Base-by-base conservation (phyloP, 108 stramenopile species). In the Aureococcus anophagefferens region DNA sequence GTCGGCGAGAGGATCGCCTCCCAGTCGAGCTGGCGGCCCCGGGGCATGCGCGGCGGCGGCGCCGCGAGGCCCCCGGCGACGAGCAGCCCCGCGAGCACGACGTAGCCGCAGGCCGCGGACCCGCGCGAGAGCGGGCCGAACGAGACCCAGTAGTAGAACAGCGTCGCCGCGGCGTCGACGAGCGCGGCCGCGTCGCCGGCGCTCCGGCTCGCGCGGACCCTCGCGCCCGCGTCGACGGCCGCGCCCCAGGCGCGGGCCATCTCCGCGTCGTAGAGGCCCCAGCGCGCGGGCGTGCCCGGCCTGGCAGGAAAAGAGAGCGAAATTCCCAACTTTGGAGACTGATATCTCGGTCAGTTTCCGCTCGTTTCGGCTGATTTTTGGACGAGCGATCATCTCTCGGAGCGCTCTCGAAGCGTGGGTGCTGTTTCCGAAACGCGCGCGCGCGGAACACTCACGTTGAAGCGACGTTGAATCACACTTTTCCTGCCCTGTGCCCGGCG, bases 101-200 rank as follows among this genome's bases (percentile, higher is more conserved):
- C 74, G 70, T 79, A 79, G 59, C 79, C 79, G 44, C 74, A 74
- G 28, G 77, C 77, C 0, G 79, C 79, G 18, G 69, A 74, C 1
- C 79, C 79, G 0, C 79, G 73, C 34, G 77, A 74, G n/a, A 79
- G 74, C 62, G 79, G 76, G 13, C 74, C 77, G 74, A 79, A 79
- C 32, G 73, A 72, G 30, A 77, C 74, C 79, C 79, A 79, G 63
- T 77, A 79, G 71, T 78, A 78, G 32, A 78, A 78, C 0, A 78
- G 30, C 40, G 66, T 69, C 35, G n/a, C 16, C 4, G 33, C 75
- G 37, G 25, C 64, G 37, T 76, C 66, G 29, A 46, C 71, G 0
- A 44, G 9, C 13, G 33, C 33, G 28, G 28, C 35, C 13, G 33
- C 46, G 68, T 63, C 17, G 34, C 30, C 18, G 63, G 29, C 33